Evolutionary conservation across 352 stramenopile species (phyloP).

Genomic region (Blastocystis sp.): DNA sequence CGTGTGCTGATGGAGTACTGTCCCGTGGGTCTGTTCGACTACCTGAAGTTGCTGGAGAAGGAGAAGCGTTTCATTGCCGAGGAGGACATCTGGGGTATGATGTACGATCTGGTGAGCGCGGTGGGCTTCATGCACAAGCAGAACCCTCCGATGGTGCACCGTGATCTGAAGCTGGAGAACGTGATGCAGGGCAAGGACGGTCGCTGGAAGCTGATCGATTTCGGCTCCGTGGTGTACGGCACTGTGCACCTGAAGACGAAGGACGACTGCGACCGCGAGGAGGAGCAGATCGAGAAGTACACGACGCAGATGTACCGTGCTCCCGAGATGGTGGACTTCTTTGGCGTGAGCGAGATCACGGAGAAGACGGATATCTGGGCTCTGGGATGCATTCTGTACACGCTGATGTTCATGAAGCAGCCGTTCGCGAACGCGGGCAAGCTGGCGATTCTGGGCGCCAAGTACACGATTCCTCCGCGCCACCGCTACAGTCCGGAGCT

Average conservation of each 20-base stretch:
- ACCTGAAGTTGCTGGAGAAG: slow-evolving; percentile 74
- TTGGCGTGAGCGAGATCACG: slow-evolving; percentile 77
- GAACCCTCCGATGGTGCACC: slow-evolving; percentile 80
- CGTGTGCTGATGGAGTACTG: slow-evolving; percentile 92
- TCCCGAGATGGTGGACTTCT: slow-evolving; percentile 89
- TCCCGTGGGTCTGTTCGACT: slow-evolving; percentile 78
- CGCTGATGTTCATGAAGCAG: slow-evolving; percentile 83
- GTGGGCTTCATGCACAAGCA: slow-evolving; percentile 65
- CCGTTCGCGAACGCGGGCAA: slow-evolving; percentile 83
- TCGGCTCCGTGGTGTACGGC: slow-evolving; percentile 73
- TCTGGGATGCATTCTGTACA: slow-evolving; percentile 86
- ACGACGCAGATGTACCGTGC: slow-evolving; percentile 92
- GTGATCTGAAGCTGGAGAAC: slow-evolving; percentile 92
- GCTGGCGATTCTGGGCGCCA: slow-evolving; percentile 78
- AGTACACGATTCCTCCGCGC: slow-evolving; percentile 78
- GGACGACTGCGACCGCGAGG: slow-evolving; percentile 72
- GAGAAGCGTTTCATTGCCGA: slow-evolving; percentile 66
- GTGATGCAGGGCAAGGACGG: slow-evolving; percentile 78
- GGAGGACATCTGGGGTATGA: slow-evolving; percentile 67
- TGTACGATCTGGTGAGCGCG: slow-evolving; percentile 70
- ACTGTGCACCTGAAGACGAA: slow-evolving; percentile 71
- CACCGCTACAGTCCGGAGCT: slow-evolving; percentile 77
- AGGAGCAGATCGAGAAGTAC: slow-evolving; percentile 84
- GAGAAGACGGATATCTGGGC: slow-evolving; percentile 82
- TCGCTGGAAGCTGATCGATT: slow-evolving; percentile 84